These are phyloP conservation scores for Gossypium bickii DNA, from an alignment of 345 rosid genomes.

Conservation along the genomic window DNA sequence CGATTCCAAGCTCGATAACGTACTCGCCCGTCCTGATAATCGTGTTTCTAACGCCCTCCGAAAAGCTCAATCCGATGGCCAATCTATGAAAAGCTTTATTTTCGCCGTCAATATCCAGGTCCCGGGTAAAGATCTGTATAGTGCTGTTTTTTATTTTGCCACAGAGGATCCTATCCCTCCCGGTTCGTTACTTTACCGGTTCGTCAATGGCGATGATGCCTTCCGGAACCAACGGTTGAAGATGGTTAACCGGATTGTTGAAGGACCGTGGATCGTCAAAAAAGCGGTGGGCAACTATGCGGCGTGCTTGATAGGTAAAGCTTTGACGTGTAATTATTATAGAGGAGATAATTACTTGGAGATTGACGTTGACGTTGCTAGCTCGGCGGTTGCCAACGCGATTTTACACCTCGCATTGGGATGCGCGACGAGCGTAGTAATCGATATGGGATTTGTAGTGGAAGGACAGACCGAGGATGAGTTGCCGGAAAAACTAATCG, in stretches of 20 bases:
- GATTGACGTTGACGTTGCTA: conserved; percentile 76
- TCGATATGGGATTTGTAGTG: conserved; percentile 86
- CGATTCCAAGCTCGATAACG: conserved; percentile 56
- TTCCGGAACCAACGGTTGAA: conserved; percentile 84
- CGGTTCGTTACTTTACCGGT: conserved; percentile 64
- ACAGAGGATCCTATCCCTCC: conserved; percentile 63
- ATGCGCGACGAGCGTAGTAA: conserved; percentile 64
- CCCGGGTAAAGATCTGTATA: conserved; percentile 81
- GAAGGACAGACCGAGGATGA: conserved; percentile 79
- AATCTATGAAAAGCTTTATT: conserved; percentile 61
- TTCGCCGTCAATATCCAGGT: conserved; percentile 86
- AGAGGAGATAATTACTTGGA: conserved; percentile 76
- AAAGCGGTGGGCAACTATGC: conserved; percentile 69
- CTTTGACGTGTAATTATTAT: conserved; percentile 73
- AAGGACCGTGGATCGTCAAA: conserved; percentile 90
- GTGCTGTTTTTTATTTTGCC: conserved; percentile 83
- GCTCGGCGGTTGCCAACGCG: conserved; percentile 71
- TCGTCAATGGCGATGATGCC: conserved; percentile 64
- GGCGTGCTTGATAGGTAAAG: conserved; percentile 86
- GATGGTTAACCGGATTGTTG: conserved; percentile 82
- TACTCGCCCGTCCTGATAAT: conserved; percentile 72
- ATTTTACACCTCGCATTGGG: conserved; percentile 75
- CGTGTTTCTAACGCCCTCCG: conserved; percentile 65
- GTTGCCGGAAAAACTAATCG: conserved; percentile 75
- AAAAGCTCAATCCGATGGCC: conserved; percentile 51